phyloP scores from a whole-genome alignment of 139 green algal genomes.

The Tetradesmus lagerheimii region DNA sequence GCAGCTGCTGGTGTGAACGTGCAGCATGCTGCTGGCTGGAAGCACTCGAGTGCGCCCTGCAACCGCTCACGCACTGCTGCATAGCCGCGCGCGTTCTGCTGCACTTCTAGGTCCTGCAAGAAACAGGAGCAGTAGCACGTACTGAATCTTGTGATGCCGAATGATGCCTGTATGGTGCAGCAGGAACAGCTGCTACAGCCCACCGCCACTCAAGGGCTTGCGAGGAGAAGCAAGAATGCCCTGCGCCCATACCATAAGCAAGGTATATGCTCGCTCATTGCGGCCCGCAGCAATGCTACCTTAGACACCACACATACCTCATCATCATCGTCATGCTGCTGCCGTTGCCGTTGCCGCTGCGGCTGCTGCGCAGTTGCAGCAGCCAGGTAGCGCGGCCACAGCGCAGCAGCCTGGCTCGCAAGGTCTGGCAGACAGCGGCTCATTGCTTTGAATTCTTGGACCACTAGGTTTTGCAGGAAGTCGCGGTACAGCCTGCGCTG shows the following conservation, averaged over 20 bases:
- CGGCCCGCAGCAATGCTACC: neutral
- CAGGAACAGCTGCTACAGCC: no score
- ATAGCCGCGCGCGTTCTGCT: neutral
- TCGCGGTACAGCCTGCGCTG: conserved; percentile 1
- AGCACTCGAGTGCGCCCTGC: neutral
- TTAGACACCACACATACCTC: neutral
- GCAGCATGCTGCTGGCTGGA: conserved; percentile 20
- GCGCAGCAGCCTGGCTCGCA: neutral
- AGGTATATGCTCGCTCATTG: no score
- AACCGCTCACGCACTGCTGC: conserved; percentile 1
- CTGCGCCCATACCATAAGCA: no score
- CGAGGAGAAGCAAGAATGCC: no score
- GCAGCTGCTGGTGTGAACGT: neutral
- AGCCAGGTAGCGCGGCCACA: conserved; percentile 7
- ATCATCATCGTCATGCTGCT: conserved; percentile 1
- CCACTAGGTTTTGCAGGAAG: conserved; percentile 18
- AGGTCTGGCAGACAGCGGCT: conserved; percentile 36
- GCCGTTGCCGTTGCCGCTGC: conserved; percentile 25
- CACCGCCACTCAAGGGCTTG: no score
- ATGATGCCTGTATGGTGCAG: neutral
- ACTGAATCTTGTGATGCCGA: neutral
- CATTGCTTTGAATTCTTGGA: neutral
- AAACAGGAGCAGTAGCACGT: neutral
- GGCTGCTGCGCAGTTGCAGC: conserved; percentile 28
- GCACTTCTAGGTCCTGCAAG: neutral